Percentiles rank a stretch among this genome's conserved stretches.
Conservation (phyloP, 2,329 filamentous ascomycete genomes). For the Cladosporium phlei region DNA sequence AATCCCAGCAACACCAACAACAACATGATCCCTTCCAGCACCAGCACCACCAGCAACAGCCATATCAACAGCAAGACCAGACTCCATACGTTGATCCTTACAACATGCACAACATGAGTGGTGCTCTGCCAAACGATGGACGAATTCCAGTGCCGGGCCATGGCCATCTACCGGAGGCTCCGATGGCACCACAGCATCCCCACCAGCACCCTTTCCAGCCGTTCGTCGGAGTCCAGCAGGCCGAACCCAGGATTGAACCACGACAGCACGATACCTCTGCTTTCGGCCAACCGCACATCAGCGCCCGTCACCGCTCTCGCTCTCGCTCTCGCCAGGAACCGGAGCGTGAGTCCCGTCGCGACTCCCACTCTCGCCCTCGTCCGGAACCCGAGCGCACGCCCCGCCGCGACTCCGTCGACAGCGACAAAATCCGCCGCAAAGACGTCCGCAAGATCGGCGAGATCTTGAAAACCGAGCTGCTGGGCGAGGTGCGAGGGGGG, state of each 20-base stretch:
- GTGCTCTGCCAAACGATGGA: background rate
- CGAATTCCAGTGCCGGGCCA: background rate
- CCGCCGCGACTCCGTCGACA: background rate
- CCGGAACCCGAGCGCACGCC: background rate
- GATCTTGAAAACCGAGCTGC: background rate
- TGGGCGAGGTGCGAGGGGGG: no score
- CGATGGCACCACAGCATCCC: background rate
- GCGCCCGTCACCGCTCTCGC: background rate
- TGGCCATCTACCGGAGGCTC: background rate
- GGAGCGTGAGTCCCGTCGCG: background rate
- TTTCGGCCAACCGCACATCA: background rate
- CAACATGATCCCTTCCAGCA: background rate
- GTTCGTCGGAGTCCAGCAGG: no score
- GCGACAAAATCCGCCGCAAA: background rate
- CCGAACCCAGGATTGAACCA: background rate
- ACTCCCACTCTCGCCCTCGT: background rate
- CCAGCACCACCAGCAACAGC: background rate
- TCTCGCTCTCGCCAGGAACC: background rate
- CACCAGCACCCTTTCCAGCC: conserved; percentile 5
- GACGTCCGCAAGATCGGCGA: background rate
- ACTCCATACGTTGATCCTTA: background rate
- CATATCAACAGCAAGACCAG: background rate
- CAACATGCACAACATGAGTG: background rate
- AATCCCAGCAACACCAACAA: background rate
- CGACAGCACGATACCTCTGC: background rate